These are phyloP conservation scores for Diddensiella caesifluorescens DNA, from an alignment of 805 yeast genomes.

Conservation along the genomic window DNA sequence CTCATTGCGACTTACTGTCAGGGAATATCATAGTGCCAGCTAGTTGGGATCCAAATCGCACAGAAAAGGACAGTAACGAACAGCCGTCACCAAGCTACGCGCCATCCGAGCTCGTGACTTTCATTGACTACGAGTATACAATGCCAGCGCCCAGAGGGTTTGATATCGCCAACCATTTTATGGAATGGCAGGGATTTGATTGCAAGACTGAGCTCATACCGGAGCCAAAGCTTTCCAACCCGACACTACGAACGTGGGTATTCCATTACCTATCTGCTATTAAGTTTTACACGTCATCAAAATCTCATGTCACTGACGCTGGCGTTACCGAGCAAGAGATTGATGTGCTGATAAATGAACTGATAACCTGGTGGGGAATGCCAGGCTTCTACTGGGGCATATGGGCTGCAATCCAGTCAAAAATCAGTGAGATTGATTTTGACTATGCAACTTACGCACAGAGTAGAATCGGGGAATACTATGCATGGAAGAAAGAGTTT, in stretches of 20 bases:
- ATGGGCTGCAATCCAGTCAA: conserved; percentile 74
- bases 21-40: conserved; percentile 66
- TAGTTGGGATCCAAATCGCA: conserved; percentile 23
- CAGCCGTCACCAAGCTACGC: conserved; percentile 11
- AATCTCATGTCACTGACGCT: neutral
- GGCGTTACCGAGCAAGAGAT: conserved; percentile 30
- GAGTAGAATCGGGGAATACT: conserved; percentile 58
- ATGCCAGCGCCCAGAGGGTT: conserved; percentile 87
- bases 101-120: conserved; percentile 16
- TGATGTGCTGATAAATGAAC: conserved; percentile 47
- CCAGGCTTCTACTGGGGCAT: conserved; percentile 86
- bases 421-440: conserved; percentile 64
- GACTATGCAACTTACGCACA: conserved; percentile 59
- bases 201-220: conserved; percentile 62
- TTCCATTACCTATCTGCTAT: conserved; percentile 45
- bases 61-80: neutral
- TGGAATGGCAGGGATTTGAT: conserved; percentile 90
- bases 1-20: conserved; percentile 68
- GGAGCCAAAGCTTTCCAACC: conserved; percentile 40
- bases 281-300: conserved; percentile 11
- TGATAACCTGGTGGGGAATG: conserved; percentile 60
- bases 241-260: conserved; percentile 52
- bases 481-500: conserved; percentile 52
- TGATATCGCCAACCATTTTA: conserved; percentile 89
- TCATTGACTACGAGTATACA: conserved; percentile 95